Evolutionary conservation across 306 rosid genomes (phyloP).

Genomic region (Canavalia ensiformis): DNA sequence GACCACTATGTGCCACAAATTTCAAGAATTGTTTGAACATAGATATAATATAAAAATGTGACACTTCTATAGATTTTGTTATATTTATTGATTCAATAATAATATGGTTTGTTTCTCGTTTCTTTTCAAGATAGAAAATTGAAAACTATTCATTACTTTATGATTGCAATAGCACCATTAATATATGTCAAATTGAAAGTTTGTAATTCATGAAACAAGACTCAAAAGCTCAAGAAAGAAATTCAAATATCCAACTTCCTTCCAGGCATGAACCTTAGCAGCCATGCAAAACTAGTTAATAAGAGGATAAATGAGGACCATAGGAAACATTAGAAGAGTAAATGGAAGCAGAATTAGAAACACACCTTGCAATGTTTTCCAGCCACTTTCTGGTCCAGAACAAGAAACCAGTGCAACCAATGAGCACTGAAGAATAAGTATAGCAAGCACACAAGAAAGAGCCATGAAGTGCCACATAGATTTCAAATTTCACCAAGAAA

Average conservation of each 20-base stretch:
- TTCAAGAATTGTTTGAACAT: not conserved
- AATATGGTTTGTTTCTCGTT: constrained; percentile 7
- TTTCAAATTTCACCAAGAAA: constrained; percentile 32
- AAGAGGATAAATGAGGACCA: not conserved
- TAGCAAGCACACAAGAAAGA: constrained; percentile 49
- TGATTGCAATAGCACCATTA: constrained; percentile 14
- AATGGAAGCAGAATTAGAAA: constrained; percentile 5
- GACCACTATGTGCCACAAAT: not conserved
- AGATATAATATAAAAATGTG: not conserved
- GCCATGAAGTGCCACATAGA: constrained; percentile 65
- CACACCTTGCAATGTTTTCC: constrained; percentile 76
- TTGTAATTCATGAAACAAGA: not conserved
- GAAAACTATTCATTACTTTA: not conserved
- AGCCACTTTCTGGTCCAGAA: constrained; percentile 60
- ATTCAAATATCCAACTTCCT: constrained; percentile 1
- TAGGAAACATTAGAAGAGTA: constrained; percentile 5
- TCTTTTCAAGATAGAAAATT: not conserved
- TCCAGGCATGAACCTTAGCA: not conserved
- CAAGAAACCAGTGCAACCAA: constrained; percentile 64
- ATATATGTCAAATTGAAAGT: not conserved
- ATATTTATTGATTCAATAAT: not conserved
- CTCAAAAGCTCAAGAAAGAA: not conserved
- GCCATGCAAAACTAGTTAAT: not conserved
- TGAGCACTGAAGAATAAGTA: constrained; percentile 56
- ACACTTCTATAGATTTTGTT: not conserved